Evolutionary conservation across 371 early-diverging fungal species (phyloP).

Genomic region (Smittium mucronatum): DNA sequence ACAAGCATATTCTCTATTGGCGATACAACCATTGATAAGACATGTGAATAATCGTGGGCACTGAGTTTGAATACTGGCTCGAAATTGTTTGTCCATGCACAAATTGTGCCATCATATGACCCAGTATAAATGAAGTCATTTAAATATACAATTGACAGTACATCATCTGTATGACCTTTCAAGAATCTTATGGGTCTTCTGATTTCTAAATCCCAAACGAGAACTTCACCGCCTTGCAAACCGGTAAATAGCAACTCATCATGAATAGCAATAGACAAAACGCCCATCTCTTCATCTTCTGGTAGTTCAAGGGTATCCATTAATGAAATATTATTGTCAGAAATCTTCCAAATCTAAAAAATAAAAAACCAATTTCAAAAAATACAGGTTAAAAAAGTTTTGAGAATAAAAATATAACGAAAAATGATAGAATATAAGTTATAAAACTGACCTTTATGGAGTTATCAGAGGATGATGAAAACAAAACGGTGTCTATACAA

Average conservation of each 20-base stretch:
- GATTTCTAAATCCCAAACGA: constrained; percentile 71
- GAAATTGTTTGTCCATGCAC: constrained; percentile 62
- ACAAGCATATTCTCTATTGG: constrained; percentile 40
- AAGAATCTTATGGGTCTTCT: constrained; percentile 55
- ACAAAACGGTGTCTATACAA: constrained; percentile 36
- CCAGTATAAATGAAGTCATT: constrained; percentile 46
- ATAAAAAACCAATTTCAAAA: too few species aligned
- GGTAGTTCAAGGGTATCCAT: constrained; percentile 34
- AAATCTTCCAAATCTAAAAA: constrained; percentile 43
- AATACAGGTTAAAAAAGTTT: too few species aligned
- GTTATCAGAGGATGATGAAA: constrained; percentile 64
- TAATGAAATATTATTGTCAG: constrained; percentile 21
- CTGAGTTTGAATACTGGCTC: constrained; percentile 44
- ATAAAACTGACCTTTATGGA: constrained; percentile 44
- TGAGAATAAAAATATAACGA: background rate
- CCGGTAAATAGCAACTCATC: constrained; percentile 65
- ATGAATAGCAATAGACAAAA: constrained; percentile 46
- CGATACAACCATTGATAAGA: constrained; percentile 47
- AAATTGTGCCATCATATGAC: constrained; percentile 62
- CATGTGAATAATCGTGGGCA: constrained; percentile 44
- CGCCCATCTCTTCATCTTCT: constrained; percentile 44
- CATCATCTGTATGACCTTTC: constrained; percentile 55
- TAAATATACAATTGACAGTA: constrained; percentile 41
- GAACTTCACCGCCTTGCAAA: constrained; percentile 62
- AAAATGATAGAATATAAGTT: background rate